phyloP scores from a whole-genome alignment of 2,329 filamentous ascomycete genomes.

The Blumeria hordei region DNA sequence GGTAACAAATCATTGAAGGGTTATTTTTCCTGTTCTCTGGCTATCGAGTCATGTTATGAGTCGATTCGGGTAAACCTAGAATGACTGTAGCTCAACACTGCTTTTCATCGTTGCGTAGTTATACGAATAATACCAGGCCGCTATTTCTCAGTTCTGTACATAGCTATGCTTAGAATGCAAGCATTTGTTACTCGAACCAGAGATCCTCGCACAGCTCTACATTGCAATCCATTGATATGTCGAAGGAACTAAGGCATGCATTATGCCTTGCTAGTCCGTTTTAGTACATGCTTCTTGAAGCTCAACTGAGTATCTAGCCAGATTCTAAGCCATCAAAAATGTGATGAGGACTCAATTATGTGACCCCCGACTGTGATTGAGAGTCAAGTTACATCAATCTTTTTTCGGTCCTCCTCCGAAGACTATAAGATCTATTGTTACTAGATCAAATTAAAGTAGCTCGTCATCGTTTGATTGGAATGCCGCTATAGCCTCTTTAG shows the following conservation, averaged over 20 bases:
- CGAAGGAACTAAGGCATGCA: neutral
- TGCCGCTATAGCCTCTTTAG: neutral
- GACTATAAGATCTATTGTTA: neutral
- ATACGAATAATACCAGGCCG: neutral
- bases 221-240: neutral
- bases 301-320: neutral
- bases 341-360: neutral
- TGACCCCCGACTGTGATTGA: neutral
- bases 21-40: too few relatives aligned
- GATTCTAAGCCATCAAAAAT: neutral
- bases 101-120: neutral
- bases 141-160: neutral
- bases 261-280: neutral
- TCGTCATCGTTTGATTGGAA: neutral
- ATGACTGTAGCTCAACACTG: too few relatives aligned
- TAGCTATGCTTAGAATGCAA: neutral
- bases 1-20: too few relatives aligned
- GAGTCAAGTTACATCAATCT: neutral
- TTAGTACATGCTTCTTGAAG: neutral
- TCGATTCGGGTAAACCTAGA: too few relatives aligned
- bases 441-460: neutral
- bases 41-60: too few relatives aligned
- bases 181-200: neutral
- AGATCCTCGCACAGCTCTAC: neutral
- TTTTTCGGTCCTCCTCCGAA: neutral